Evolutionary conservation across 2,329 filamentous ascomycete species (phyloP).

Genomic region (Clonostachys solani): DNA sequence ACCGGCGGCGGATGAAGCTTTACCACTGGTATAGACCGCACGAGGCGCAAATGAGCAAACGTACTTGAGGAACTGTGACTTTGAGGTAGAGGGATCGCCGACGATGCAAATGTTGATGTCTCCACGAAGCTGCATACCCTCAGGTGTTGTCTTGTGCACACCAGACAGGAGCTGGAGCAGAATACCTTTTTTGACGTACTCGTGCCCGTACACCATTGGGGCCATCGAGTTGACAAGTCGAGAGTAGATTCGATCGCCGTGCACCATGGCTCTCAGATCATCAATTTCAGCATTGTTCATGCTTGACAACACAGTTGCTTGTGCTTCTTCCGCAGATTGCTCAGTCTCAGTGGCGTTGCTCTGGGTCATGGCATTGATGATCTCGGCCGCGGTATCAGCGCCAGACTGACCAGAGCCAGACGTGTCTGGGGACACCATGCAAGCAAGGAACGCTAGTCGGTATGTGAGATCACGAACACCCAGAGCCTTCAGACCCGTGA

Average conservation of each 20-base stretch:
- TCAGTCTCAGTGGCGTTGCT: conserved; percentile 59
- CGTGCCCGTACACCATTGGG: conserved; percentile 95
- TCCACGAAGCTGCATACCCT: conserved; percentile 92
- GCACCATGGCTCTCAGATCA: conserved; percentile 88
- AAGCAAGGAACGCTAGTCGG: conserved; percentile 91
- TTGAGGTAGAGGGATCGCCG: conserved; percentile 93
- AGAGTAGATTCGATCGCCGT: conserved; percentile 92
- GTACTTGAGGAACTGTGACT: conserved; percentile 98
- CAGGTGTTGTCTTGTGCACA: conserved; percentile 84
- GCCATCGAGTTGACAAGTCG: conserved; percentile 90
- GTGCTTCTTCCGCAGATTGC: conserved; percentile 76
- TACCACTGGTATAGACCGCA: conserved; percentile 95
- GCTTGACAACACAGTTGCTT: conserved; percentile 80
- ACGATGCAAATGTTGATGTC: conserved; percentile 99
- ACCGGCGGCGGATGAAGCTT: conserved; percentile 95
- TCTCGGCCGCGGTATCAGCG: conserved; percentile 64
- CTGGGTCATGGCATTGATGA: conserved; percentile 73
- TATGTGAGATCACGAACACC: conserved; percentile 96
- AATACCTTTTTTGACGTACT: conserved; percentile 95
- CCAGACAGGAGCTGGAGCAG: conserved; percentile 94
- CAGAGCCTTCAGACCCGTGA: conserved; percentile 84
- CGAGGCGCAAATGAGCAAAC: conserved; percentile 95
- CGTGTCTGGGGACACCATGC: conserved; percentile 90
- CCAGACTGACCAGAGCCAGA: conserved; percentile 73
- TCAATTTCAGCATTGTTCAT: conserved; percentile 86